Percentiles rank a stretch among this genome's conserved stretches.
Conservation (phyloP, 2,329 filamentous ascomycete species). For the Aspergillus bombycis region DNA sequence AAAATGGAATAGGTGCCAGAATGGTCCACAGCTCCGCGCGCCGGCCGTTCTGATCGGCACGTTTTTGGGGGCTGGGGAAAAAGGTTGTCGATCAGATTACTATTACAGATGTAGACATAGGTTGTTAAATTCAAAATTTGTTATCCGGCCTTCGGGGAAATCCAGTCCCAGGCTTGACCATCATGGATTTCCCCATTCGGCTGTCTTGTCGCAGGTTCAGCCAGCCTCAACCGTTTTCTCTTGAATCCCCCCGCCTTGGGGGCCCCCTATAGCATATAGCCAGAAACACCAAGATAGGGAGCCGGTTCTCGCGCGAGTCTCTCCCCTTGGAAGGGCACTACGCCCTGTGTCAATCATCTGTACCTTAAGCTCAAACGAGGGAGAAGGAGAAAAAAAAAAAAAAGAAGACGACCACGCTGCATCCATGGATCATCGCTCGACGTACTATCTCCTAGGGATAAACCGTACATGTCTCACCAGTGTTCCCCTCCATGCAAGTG, state of each 20-base stretch:
- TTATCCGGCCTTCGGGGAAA: background rate
- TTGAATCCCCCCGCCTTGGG: background rate
- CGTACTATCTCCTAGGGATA: background rate
- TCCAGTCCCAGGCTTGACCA: background rate
- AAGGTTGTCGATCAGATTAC: conserved; percentile 10
- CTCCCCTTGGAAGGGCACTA: background rate
- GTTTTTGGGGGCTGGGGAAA: conserved; percentile 17
- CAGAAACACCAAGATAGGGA: background rate
- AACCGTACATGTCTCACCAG: conserved; percentile 19
- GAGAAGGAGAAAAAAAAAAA: no score
- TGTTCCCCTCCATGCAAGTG: conserved; percentile 6
- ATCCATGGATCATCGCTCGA: background rate
- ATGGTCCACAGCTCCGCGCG: conserved; percentile 7
- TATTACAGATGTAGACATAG: background rate
- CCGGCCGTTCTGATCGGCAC: conserved; percentile 21
- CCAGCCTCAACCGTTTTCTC: background rate
- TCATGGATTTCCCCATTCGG: background rate
- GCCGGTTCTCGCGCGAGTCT: background rate
- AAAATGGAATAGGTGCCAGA: background rate
- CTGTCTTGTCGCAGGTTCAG: conserved; percentile 1
- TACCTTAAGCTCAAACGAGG: background rate
- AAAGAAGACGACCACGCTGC: no score
- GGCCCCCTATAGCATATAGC: background rate
- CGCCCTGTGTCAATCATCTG: background rate
- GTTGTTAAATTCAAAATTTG: background rate